Evolutionary conservation across 495 filamentous ascomycete species (phyloP), one percentile per base, ranked within the genome.

Genomic region (Aspergillus sclerotiicarbonarius): DNA sequence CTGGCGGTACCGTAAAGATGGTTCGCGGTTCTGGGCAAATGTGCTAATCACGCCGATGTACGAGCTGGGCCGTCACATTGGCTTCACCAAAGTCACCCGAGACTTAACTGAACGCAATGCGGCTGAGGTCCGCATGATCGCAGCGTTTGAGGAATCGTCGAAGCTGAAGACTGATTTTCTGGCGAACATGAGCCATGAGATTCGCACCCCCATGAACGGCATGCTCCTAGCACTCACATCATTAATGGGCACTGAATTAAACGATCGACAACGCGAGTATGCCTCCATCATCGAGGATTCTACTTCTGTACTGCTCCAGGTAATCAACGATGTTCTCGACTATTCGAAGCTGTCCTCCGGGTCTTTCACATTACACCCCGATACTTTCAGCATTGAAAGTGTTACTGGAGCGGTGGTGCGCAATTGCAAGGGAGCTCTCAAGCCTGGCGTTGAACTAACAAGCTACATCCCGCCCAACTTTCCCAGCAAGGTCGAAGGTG

Each of bases 311-410:
- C 73, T 96, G n/a, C 72, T 96, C 18, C 89, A 88, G 4, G 87
- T 96, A 20, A 94, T 96, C 69, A 95, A 96, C 57, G 90, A 96
- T 61, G 92, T 94, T 37, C 76, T 96, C 3, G 91, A 95, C 66
- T 87, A 93, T 61, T 92, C 90, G 3, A 96, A 95, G 64, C 82
- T 96, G 16, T 92, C 93, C 58, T 89, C 87, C 10, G 91, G 90
- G 4, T 88, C 90, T 44, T 96, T 96, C 63, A 88, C 86, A 6
- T 76, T 95, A 12, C 84, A 84, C 6, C 68, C 88, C 0, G 82
- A 92, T n/a, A 80, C 93, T 0, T 71, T 84, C 32, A 85, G 92
- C 60, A 81, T 93, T 16, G 78, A 76, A 53, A 75, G 68, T 44
- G 77, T 86, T 54, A 66, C 84, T 29, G 71, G 70, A 1, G 82